Conservation (phyloP, 371 early-diverging fungal species). For the Mortierella polycephala region DNA sequence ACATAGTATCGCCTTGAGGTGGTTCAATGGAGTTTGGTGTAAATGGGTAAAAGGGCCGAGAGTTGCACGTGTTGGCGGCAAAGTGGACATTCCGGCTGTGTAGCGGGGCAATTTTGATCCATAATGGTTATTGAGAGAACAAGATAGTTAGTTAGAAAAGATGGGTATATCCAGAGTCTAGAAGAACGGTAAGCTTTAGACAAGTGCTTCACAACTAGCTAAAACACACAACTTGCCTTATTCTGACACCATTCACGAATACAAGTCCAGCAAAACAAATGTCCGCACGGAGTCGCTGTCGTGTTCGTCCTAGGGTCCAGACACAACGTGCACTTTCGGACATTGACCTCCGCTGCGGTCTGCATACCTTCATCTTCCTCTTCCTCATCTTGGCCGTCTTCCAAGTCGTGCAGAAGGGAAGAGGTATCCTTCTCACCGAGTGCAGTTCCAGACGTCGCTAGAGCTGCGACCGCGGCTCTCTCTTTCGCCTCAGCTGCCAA, state of each 20-base stretch:
- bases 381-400: conserved; percentile 49
- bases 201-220: background rate
- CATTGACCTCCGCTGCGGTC: conserved; percentile 31
- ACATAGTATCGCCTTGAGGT: no score
- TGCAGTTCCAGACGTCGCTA: conserved; percentile 8
- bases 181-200: no score
- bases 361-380: conserved; percentile 25
- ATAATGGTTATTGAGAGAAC: conserved; percentile 5
- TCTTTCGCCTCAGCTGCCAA: conserved; percentile 38
- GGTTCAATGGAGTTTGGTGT: conserved; percentile 42
- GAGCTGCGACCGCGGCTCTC: conserved; percentile 24
- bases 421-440: conserved; percentile 26
- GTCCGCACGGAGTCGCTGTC: conserved; percentile 92
- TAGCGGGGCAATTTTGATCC: no score
- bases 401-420: conserved; percentile 6
- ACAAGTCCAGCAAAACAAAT: conserved; percentile 94
- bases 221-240: conserved; percentile 65
- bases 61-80: conserved; percentile 80
- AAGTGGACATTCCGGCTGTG: conserved; percentile 85
- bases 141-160: conserved; percentile 15
- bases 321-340: conserved; percentile 85
- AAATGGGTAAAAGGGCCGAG: conserved; percentile 69
- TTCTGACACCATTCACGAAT: conserved; percentile 91
- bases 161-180: no score
- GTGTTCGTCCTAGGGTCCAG: conserved; percentile 77